Base-by-base conservation (phyloP, 2,329 filamentous ascomycete species). In the Xylaria sp. region DNA sequence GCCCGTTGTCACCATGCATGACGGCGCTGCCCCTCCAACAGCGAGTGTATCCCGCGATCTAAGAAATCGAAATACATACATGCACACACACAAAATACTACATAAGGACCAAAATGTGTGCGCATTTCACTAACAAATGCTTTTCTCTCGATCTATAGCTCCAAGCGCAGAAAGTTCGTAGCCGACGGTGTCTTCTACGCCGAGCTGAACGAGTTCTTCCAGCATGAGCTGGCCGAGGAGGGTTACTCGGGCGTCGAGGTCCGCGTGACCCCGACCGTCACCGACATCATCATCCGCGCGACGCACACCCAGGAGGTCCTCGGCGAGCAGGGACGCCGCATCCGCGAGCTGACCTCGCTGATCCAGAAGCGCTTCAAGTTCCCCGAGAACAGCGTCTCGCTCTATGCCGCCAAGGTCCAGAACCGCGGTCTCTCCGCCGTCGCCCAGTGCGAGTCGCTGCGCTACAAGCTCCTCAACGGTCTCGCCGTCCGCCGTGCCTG, bases 291-390 rank as follows among this genome's bases (percentile, higher is more conserved):
- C 89, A 96, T 99, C 88, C 95, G 95, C 83, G 95, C 95, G 80
- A 99, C 95, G 79, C 95, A 99, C 90, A 99, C 95, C 80, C 95
- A 99, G 87, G 96, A 99, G 87, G 96, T 99, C 75, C 92, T 99
- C 78, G 95, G 95, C 80, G 95, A 99, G 90, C 95, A 99, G 89
- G 95, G 95, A 79, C 94, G 95, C 86, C 92, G 95, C 86, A 99
- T 99, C 84, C 94, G 95, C 83, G 95, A 99, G 89, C 93, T 99
- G 84, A 99, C 95, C 81, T 97, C 93, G 78, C 91, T 99, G 81
- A 99, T 99, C 88, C 96, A 99, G 88, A 98, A 99, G 92, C 94
- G 95, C 80, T 99, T 99, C 92, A 97, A 97, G 89, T 99, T 99
- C 91, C 94, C 95, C 84, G 94, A 98, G 87, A 98, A 98, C 92